phyloP scores from a whole-genome alignment of 2,329 filamentous ascomycete genomes.

The Sporothrix sp. region DNA sequence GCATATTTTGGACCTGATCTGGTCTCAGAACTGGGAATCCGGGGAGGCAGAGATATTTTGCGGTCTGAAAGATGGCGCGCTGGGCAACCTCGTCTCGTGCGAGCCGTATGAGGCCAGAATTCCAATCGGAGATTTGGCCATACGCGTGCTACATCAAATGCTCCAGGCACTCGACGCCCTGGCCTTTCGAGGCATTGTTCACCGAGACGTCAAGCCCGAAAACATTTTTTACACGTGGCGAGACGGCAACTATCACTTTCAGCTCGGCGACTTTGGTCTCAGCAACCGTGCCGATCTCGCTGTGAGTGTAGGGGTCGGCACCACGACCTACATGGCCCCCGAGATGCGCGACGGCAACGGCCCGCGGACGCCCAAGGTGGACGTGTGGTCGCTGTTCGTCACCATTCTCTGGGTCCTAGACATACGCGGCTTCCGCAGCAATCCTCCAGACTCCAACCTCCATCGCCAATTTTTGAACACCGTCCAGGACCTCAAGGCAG shows the following conservation, averaged over 20 bases:
- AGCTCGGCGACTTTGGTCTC: conserved; percentile 5
- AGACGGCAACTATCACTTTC: background rate
- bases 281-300: background rate
- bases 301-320: background rate
- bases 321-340: background rate
- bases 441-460: background rate
- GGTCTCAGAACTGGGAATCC: background rate
- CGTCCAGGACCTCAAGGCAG: background rate
- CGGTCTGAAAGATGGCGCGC: conserved; percentile 1
- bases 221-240: conserved; percentile 1
- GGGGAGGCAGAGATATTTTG: background rate
- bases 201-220: conserved; percentile 5
- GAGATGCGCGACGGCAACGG: background rate
- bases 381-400: conserved; percentile 4
- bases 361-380: background rate
- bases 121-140: no score
- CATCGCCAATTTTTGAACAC: no score
- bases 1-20: background rate
- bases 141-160: background rate
- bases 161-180: conserved; percentile 4
- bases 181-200: background rate
- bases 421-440: background rate
- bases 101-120: background rate
- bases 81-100: background rate
- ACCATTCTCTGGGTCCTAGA: background rate